Evolutionary conservation across 805 yeast genomes (phyloP), one percentile per base, ranked within the genome.

Genomic region (Spathaspora boniae): DNA sequence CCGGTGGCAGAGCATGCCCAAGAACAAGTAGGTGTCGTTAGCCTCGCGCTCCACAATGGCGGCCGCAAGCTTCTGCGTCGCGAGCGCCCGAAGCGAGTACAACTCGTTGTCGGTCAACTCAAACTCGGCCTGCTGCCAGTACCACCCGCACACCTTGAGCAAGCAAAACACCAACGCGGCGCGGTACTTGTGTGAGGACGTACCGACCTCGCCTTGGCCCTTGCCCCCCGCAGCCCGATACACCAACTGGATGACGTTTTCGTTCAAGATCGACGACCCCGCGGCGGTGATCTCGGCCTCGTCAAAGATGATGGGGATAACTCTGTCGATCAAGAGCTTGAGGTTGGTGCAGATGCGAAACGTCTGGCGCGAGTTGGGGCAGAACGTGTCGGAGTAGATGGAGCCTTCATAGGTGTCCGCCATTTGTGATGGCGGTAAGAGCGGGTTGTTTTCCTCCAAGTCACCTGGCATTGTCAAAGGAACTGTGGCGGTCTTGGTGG

Each of bases 101-200:
- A 87, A 60, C 16, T 77, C 80, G 35, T 78, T 80, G 53, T 85
- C 87, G 42, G 78, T 77, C 35, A 86, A 61, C 51, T 85, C 87
- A 29, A 64, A 61, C 4, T 59, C 63, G 2, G 80, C 70, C 42
- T 83, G 69, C 14, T 70, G 71, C 62, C 72, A 65, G 55, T 83
- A 86, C 96, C 96, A 87, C 18, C 72, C 75, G 24, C 82, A 72
- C n/a, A 85, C 91, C 46, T 78, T 80, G 40, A 87, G 61, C 38
- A 87, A 62, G 32, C 85, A 79, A 56, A 83, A 87, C 1, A 86
- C 69, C 30, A 86, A 54, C 16, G 78, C 72, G 0, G 88, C 80
- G 36, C 82, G 73, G 53, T 86, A 86, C 50, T 78, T 77, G 46
- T 70, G 65, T 0, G 80, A 66, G 1, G 81, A 68, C 0, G 81